Evolutionary conservation across 1,139 yeast species (phyloP), one percentile per base, ranked within the genome.

Genomic region (Suhomyces maxii): DNA sequence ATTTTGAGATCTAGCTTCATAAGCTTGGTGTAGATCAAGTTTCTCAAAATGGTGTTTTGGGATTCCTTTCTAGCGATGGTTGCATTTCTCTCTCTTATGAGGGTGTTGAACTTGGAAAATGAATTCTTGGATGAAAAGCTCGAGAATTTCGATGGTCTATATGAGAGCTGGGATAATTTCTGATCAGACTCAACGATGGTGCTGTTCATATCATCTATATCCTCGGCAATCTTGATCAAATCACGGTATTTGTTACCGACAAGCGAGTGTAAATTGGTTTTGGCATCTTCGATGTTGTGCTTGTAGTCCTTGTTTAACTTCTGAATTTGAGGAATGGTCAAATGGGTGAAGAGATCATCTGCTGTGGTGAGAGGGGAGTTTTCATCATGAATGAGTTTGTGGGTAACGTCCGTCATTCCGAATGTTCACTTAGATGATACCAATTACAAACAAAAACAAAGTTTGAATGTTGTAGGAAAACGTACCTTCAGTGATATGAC

Each of bases 241-340:
- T 86, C 90, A 45, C 88, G 69, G 61, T 85, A 86, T 59, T 84
- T 82, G 36, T 67, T 67, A 3, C 90, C 89, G 9, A 86, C 89
- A 39, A 85, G 67, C 2, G 67, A 56, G 47, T 86, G 80, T 28
- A 86, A 68, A 43, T 81, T 81, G 12, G 35, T 26, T 37, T 52
- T 63, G 38, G 68, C 59, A 18, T 54, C 51, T 10, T 59, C 60
- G 18, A 60, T 60, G 37, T 58, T 60, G 26, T 52, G 53, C 38
- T 61, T 59, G 49, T 71, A 73, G 32, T 67, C 65, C 12, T 57
- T 48, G 39, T 65, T 64, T 36, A 73, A 53, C 36, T 57, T 55
- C 48, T 69, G 76, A 42, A 74, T 67, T 41, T 71, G 72, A 7
- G 65, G 60, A 8, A 75, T 64, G 18, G 69, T 56, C 33, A 63